Evolutionary conservation across 1,284 basidiomycete genomes (phyloP).

Genomic region (Exobasidium cylindrosporum): DNA sequence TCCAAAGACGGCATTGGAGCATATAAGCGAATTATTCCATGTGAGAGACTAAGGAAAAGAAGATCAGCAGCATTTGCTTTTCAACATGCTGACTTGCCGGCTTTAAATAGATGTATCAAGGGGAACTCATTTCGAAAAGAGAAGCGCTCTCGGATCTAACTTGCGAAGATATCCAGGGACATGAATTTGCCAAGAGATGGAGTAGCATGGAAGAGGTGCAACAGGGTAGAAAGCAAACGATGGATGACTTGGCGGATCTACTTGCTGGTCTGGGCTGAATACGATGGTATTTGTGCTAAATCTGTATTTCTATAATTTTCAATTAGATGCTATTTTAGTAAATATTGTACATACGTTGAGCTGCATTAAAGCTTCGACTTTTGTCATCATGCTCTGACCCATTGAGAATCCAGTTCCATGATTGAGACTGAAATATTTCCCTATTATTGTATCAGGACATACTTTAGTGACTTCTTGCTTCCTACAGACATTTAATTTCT

Average conservation of each 20-base stretch:
- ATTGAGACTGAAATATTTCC: slow-evolving; percentile 44
- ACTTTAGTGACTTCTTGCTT: not conserved
- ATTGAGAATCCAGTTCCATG: slow-evolving; percentile 33
- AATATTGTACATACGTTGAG: too few species aligned
- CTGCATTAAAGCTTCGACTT: not conserved
- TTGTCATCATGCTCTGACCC: slow-evolving; percentile 17
- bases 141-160: slow-evolving; percentile 47
- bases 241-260: slow-evolving; percentile 49
- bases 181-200: slow-evolving; percentile 34
- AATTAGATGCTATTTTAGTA: too few species aligned
- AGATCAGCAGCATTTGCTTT: too few species aligned
- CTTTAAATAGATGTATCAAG: slow-evolving; percentile 51
- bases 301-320: too few species aligned
- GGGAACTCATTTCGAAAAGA: slow-evolving; percentile 39
- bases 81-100: not conserved
- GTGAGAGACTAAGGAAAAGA: slow-evolving; percentile 24
- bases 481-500: too few species aligned
- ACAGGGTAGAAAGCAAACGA: slow-evolving; percentile 39
- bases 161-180: slow-evolving; percentile 39
- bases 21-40: slow-evolving; percentile 43
- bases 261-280: slow-evolving; percentile 35
- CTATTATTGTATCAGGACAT: slow-evolving; percentile 15
- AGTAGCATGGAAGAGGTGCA: slow-evolving; percentile 32
- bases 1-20: slow-evolving; percentile 35
- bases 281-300: not conserved